Evolutionary conservation across 2,329 filamentous ascomycete species (phyloP).

Genomic region (Trichoderma atroviride): DNA sequence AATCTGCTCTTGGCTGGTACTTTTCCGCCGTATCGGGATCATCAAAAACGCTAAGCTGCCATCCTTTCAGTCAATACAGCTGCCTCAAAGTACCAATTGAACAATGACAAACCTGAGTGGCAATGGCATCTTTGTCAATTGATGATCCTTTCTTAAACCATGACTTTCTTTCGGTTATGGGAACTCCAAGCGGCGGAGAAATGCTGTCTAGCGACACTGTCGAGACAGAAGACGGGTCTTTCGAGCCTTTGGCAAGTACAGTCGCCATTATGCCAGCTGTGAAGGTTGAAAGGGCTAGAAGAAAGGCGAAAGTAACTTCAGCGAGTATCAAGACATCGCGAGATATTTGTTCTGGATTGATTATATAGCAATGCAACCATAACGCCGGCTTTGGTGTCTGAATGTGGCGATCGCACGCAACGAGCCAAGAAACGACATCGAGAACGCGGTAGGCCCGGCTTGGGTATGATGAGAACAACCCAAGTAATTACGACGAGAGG

Average conservation of each 20-base stretch:
- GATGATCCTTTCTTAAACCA: slow-evolving; percentile 38
- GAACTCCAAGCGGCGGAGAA: slow-evolving; percentile 37
- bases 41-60: slow-evolving; percentile 43
- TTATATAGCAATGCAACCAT: slow-evolving; percentile 4
- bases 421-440: slow-evolving; percentile 11
- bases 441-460: slow-evolving; percentile 6
- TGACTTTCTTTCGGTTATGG: slow-evolving; percentile 37
- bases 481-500: slow-evolving; percentile 25
- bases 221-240: slow-evolving; percentile 24
- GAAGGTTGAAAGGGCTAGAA: not conserved
- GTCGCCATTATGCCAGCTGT: slow-evolving; percentile 25
- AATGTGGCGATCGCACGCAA: slow-evolving; percentile 22
- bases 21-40: slow-evolving; percentile 41
- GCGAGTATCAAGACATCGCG: not conserved
- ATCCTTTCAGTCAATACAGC: not conserved
- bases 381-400: not conserved
- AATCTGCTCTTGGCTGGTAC: slow-evolving; percentile 39
- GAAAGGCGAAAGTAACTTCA: not conserved
- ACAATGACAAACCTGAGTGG: slow-evolving; percentile 36
- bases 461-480: slow-evolving; percentile 24
- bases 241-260: slow-evolving; percentile 15
- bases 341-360: not conserved
- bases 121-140: slow-evolving; percentile 40
- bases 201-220: slow-evolving; percentile 25
- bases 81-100: not conserved